Evolutionary conservation across 2,329 filamentous ascomycete genomes (phyloP).

Genomic region (Talaromyces sp.): DNA sequence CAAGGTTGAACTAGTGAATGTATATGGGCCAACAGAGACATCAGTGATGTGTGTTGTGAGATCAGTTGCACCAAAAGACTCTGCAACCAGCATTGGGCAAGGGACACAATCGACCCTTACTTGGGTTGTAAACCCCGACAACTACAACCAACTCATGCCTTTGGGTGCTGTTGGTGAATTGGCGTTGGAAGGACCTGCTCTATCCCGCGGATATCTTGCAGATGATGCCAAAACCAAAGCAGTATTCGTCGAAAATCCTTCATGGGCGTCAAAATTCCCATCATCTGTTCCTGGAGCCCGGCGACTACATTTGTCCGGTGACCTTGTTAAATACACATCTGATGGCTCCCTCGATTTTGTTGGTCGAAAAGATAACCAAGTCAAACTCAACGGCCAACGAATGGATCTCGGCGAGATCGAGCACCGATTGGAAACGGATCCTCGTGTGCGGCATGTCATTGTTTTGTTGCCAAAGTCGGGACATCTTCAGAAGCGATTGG

Average conservation of each 20-base stretch:
- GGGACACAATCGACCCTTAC: conserved; percentile 33
- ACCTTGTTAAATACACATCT: conserved; percentile 29
- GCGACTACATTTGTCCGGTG: conserved; percentile 35
- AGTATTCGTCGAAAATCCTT: conserved; percentile 34
- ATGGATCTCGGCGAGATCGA: conserved; percentile 42
- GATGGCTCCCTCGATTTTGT: conserved; percentile 31
- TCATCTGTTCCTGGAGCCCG: conserved; percentile 31
- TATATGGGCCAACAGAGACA: conserved; percentile 10
- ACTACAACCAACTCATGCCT: conserved; percentile 39
- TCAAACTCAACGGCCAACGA: conserved; percentile 40
- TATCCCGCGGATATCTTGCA: conserved; percentile 43
- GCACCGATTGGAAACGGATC: conserved; percentile 26
- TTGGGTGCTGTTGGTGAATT: conserved; percentile 37
- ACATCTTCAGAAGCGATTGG: conserved; percentile 6
- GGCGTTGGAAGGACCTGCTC: conserved; percentile 37
- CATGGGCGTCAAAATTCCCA: conserved; percentile 36
- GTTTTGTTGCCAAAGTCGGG: conserved; percentile 8
- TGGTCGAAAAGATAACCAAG: conserved; percentile 34
- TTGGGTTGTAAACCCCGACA: conserved; percentile 45
- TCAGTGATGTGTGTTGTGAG: conserved; percentile 9
- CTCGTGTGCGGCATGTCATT: conserved; percentile 35
- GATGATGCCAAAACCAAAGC: conserved; percentile 32
- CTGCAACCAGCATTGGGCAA: conserved; percentile 32
- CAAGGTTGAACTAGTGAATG: conserved; percentile 9
- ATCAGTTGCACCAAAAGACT: conserved; percentile 16